These are phyloP conservation scores for Solanum hybrid DNA, from an alignment of 305 asterid genomes.

Conservation along the genomic window DNA sequence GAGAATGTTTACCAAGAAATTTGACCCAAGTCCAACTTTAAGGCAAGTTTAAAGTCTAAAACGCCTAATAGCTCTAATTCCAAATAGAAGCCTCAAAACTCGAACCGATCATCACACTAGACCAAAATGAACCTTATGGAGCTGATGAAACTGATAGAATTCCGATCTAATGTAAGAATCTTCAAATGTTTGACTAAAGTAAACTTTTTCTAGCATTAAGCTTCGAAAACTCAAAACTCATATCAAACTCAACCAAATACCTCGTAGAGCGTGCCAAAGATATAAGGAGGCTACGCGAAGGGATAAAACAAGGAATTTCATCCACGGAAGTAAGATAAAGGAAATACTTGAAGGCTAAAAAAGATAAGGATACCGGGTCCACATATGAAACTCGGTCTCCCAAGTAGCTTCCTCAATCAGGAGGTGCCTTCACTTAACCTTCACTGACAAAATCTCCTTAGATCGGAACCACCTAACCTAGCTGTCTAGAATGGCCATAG, in stretches of 20 bases:
- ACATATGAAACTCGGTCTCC: neutral
- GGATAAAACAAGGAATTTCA: neutral
- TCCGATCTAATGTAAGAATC: too few species aligned
- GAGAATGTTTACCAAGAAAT: too few species aligned
- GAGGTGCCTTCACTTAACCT: neutral
- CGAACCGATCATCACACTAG: neutral
- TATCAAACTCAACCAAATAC: neutral
- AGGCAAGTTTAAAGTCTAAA: too few species aligned
- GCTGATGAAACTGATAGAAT: neutral
- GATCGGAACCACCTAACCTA: neutral
- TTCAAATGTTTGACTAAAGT: neutral
- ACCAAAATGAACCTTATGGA: neutral
- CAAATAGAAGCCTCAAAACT: neutral
- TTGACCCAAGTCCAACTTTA: neutral
- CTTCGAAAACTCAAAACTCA: neutral
- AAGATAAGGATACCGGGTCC: neutral
- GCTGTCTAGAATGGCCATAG: too few species aligned
- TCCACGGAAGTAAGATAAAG: neutral
- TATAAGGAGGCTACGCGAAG: neutral
- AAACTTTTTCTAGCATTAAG: neutral
- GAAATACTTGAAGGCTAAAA: neutral
- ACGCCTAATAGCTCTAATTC: neutral
- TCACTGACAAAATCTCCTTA: neutral
- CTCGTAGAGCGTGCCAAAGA: neutral
- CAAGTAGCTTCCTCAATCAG: neutral